A percentile compares a stretch with the other conserved stretches of the same genome.
phyloP scores from a whole-genome alignment of 1,139 yeast genomes.

The Taiozyma onychis region DNA sequence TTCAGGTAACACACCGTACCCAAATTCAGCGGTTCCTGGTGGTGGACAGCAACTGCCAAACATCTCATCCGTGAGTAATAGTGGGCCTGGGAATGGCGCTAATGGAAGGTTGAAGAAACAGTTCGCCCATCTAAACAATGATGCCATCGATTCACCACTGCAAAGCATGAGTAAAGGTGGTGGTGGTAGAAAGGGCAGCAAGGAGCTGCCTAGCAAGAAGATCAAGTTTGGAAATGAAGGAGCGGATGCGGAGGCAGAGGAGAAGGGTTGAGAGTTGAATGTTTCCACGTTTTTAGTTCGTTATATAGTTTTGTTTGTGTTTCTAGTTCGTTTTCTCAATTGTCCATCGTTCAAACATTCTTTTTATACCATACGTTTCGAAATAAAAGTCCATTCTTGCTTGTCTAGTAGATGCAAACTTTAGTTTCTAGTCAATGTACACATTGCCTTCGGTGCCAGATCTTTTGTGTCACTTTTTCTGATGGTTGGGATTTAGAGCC shows the following conservation, averaged over 20 bases:
- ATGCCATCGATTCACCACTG: conserved; percentile 16
- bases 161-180: conserved; percentile 10
- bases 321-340: background rate
- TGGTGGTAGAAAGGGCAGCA: background rate
- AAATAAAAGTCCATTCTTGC: background rate
- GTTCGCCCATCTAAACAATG: conserved; percentile 8
- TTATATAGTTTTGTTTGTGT: background rate
- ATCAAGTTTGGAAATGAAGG: background rate
- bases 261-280: background rate
- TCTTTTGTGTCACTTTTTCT: background rate
- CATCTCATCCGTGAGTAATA: background rate
- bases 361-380: background rate
- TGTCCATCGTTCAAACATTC: background rate
- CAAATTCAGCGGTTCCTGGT: conserved; percentile 18
- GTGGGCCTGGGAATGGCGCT: conserved; percentile 1
- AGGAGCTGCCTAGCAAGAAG: background rate
- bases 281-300: background rate
- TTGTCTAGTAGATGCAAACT: background rate
- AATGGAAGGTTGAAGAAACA: conserved; percentile 6
- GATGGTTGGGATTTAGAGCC: background rate
- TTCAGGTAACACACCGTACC: conserved; percentile 25
- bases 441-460: background rate
- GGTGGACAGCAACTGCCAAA: conserved; percentile 7
- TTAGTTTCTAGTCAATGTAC: background rate
- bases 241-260: background rate